Evolutionary conservation across 1,284 basidiomycete species (phyloP), one percentile per base, ranked within the genome.

Genomic region (Trichosporon ovoides): DNA sequence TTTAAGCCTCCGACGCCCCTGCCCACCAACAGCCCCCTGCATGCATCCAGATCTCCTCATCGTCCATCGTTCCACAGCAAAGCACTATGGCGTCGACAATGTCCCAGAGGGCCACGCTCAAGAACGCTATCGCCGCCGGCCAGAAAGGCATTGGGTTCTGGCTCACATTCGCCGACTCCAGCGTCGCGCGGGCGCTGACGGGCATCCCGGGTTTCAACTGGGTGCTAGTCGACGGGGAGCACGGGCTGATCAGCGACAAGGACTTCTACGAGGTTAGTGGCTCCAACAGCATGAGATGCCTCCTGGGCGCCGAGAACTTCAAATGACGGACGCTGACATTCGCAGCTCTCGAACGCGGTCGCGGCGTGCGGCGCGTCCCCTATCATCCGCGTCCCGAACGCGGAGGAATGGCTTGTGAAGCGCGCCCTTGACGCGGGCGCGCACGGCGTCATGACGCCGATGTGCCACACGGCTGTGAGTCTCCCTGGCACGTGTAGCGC

Each of bases 91-190:
- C 54, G 1, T 16, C 24, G 1, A 20, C 54, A 22, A 49, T 58
- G 56, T n/a, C 24, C n/a, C 22, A 55, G n/a, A 36, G 57, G 28
- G 37, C 54, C 19, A 24, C 52, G 6, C 80, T 85, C 34, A 70
- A 81, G 52, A 78, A 78, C 52, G 77, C 80, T 4, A 79, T 86
- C 66, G 79, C 78, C 55, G 71, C 79, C 1, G 77, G 80, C 56
- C 80, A 80, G 61, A 79, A 83, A n/a, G 85, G 86, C 3, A 84
- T 87, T 61, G 86, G 87, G 7, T 83, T 83, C n/a, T 88, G 86
- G 85, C 74, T 87, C 36, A 86, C 84, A 14, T 67, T 67, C 55
- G 60, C 64, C 14, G 63, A 64, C 9, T 56, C 69, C 3, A 53
- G 66, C 2, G 58, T 71, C 14, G 66, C 62, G 31, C 66, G 68